Conservation (phyloP, 2,329 filamentous ascomycete species). For the Talaromyces sp. region DNA sequence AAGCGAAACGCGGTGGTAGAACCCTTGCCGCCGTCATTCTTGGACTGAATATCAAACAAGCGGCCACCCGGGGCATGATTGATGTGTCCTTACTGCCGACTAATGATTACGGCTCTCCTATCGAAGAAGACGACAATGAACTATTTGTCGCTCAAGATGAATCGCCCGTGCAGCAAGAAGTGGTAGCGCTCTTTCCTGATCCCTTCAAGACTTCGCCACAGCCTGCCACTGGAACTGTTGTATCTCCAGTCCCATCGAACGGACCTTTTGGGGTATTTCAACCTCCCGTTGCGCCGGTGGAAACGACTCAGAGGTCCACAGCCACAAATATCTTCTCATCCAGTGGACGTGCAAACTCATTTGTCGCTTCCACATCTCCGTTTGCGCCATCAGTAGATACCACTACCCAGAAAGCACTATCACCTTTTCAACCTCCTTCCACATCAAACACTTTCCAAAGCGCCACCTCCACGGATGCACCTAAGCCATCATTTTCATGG, state of each 20-base stretch:
- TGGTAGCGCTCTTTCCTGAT: background rate
- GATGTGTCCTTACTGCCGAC: constrained; percentile 38
- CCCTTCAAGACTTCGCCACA: background rate
- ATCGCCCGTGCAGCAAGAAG: constrained; percentile 22
- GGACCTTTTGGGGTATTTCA: constrained; percentile 1
- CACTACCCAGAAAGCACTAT: background rate
- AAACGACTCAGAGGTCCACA: background rate
- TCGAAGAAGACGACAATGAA: constrained; percentile 32
- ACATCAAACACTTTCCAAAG: constrained; percentile 1
- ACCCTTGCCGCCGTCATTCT: constrained; percentile 56
- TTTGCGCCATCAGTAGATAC: background rate
- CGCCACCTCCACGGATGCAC: background rate
- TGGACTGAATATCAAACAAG: constrained; percentile 53
- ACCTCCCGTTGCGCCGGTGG: background rate
- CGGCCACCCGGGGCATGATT: constrained; percentile 50
- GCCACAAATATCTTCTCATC: background rate
- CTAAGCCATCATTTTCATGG: constrained; percentile 8
- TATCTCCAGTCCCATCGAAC: background rate
- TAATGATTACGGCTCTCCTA: constrained; percentile 28
- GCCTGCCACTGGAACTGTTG: background rate
- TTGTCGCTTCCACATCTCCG: background rate
- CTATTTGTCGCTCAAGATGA: constrained; percentile 41
- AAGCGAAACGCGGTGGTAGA: constrained; percentile 56
- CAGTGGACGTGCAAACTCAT: background rate
- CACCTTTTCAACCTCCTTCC: background rate